Evolutionary conservation across 495 filamentous ascomycete genomes (phyloP).

Genomic region (Hyaloscypha variabilis): DNA sequence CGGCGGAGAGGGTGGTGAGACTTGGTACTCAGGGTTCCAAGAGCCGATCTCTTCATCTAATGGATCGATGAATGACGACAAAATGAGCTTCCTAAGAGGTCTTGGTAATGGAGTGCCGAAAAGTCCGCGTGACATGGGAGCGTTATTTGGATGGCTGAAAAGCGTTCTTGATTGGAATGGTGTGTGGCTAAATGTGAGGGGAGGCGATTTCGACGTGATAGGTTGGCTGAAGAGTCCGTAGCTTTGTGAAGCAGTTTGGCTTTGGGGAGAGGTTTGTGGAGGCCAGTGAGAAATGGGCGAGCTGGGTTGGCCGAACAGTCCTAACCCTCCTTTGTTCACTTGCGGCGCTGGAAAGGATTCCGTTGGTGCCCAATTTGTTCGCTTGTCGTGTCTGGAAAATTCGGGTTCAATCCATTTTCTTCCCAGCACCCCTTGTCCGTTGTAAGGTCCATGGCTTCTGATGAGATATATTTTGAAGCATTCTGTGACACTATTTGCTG

Average conservation of each 20-base stretch:
- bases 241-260: neutral
- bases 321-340: neutral
- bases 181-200: neutral
- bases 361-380: neutral
- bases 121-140: neutral
- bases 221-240: neutral
- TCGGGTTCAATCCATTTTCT: neutral
- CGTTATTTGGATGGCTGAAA: neutral
- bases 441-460: neutral
- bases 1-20: neutral
- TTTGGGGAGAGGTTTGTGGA: neutral
- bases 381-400: neutral
- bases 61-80: neutral
- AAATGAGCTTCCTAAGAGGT: neutral
- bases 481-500: neutral
- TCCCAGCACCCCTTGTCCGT: neutral
- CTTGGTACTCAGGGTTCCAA: neutral
- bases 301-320: neutral
- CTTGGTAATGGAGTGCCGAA: neutral
- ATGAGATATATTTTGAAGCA: neutral
- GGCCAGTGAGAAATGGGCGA: neutral
- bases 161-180: neutral
- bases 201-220: neutral
- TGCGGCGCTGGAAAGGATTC: neutral
- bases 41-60: neutral